Conservation (phyloP, 352 stramenopile species). For the Plasmopara muralis region DNA sequence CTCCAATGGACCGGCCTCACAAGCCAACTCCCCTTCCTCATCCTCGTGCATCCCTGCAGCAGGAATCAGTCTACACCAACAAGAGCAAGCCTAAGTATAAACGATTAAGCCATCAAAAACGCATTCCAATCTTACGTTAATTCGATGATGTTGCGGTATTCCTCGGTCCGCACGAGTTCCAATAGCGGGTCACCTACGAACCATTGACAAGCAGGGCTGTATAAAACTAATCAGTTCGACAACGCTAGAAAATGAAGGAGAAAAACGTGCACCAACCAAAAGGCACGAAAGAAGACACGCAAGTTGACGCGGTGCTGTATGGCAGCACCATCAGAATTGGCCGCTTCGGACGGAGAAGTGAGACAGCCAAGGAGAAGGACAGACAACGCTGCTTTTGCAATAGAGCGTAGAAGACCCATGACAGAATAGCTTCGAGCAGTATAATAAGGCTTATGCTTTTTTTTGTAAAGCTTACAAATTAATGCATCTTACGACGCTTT, state of each 20-base stretch:
- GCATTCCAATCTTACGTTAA: constrained; percentile 36
- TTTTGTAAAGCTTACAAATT: no score
- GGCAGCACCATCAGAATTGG: constrained; percentile 14
- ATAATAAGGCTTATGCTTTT: no score
- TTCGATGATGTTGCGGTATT: constrained; percentile 68
- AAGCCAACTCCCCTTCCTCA: constrained; percentile 43
- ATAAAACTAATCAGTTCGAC: constrained; percentile 3
- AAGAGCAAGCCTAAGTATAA: constrained; percentile 2
- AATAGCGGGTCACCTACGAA: constrained; percentile 67
- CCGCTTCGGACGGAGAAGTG: constrained; percentile 6
- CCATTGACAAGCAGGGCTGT: constrained; percentile 75
- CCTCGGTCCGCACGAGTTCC: constrained; percentile 56
- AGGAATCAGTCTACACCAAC: constrained; percentile 45
- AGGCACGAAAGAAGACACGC: constrained; percentile 65
- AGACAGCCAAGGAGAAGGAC: not conserved
- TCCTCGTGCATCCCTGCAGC: constrained; percentile 65
- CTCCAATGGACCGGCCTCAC: constrained; percentile 55
- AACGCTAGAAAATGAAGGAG: not conserved
- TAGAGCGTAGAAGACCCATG: no score
- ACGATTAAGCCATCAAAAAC: not conserved
- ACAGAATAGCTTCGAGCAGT: no score
- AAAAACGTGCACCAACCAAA: constrained; percentile 38
- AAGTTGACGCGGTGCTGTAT: constrained; percentile 46
- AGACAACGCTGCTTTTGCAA: no score
- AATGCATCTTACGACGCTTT: no score